These are phyloP conservation scores for Nitzschia palea DNA, from an alignment of 108 stramenopile species.

Conservation along the genomic window DNA sequence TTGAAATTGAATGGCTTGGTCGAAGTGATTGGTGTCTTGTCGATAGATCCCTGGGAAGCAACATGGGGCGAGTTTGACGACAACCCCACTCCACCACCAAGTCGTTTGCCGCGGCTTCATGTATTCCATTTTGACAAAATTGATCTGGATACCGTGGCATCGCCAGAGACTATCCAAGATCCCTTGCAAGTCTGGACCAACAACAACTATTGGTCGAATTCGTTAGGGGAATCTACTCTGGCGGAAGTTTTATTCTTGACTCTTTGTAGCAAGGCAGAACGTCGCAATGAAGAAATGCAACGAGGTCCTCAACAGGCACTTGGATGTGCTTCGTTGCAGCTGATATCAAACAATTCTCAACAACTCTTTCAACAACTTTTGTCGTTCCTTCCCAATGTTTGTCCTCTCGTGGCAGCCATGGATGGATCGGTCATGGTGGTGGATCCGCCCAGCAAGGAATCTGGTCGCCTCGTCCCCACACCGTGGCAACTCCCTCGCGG, in stretches of 20 bases:
- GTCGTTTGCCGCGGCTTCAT: conserved; percentile 57
- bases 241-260: conserved; percentile 31
- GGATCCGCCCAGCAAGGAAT: conserved; percentile 29
- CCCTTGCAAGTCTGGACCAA: background rate
- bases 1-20: conserved; percentile 56
- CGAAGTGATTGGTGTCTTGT: conserved; percentile 48
- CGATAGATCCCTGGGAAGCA: conserved; percentile 43
- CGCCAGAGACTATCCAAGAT: background rate
- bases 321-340: conserved; percentile 53
- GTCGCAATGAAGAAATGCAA: conserved; percentile 8
- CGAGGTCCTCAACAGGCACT: conserved; percentile 22
- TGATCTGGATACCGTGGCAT: conserved; percentile 39
- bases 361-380: conserved; percentile 22
- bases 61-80: conserved; percentile 10
- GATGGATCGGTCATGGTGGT: background rate
- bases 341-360: background rate
- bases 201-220: background rate
- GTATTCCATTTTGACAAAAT: conserved; percentile 36
- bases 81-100: conserved; percentile 37
- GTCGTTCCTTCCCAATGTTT: conserved; percentile 27
- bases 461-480: conserved; percentile 29
- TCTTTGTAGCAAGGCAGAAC: conserved; percentile 35
- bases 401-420: conserved; percentile 34
- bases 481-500: conserved; percentile 52
- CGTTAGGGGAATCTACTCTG: background rate